A percentile compares a stretch with the other conserved stretches of the same genome.
Conservation (phyloP, 352 stramenopile genomes). For the Globisporangium viniferum region DNA sequence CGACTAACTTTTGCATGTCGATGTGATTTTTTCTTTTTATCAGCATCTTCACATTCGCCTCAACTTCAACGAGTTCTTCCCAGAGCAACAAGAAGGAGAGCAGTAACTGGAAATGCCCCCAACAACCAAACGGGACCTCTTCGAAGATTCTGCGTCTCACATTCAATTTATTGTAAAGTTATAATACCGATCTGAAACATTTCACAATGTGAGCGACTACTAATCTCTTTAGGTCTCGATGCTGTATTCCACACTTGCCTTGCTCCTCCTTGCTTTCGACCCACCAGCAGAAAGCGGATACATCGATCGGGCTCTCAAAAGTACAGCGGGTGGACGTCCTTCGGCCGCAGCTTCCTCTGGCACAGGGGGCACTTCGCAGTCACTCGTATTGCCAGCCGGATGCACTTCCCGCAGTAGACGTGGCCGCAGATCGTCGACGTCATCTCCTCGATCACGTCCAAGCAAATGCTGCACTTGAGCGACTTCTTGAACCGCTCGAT, state of each 20-base stretch:
- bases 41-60: constrained; percentile 59
- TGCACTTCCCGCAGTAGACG: constrained; percentile 76
- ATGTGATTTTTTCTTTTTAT: not conserved
- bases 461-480: constrained; percentile 84
- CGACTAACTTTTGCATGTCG: not conserved
- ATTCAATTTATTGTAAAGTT: constrained; percentile 9
- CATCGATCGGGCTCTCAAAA: constrained; percentile 39
- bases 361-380: constrained; percentile 78
- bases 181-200: not conserved
- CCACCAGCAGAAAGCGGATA: not conserved
- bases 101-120: not conserved
- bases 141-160: not conserved
- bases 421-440: constrained; percentile 80
- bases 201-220: not conserved
- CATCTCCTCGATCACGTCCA: constrained; percentile 76
- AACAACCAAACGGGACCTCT: not conserved
- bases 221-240: not conserved
- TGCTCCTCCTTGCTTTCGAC: not conserved
- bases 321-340: constrained; percentile 78
- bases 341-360: constrained; percentile 50
- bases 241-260: not conserved
- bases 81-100: not conserved
- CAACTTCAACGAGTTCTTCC: constrained; percentile 55
- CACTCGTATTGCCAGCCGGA: constrained; percentile 60
- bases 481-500: constrained; percentile 70